Evolutionary conservation across 768 basidiomycete genomes (phyloP).

Genomic region (Kondoa malvinella): DNA sequence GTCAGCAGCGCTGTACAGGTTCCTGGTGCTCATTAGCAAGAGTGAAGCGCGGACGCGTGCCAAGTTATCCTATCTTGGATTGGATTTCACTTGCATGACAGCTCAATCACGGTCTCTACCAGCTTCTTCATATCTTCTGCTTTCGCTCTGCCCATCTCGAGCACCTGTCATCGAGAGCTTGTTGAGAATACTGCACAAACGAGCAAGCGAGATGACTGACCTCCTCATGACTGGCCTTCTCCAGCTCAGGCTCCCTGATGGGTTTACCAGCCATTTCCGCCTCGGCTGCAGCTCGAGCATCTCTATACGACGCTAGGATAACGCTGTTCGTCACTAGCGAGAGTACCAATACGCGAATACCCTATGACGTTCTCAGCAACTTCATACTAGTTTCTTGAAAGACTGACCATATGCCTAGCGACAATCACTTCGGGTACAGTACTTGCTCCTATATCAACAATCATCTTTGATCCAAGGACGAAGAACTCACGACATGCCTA

Average conservation of each 20-base stretch:
- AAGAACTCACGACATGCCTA: slow-evolving; percentile 46
- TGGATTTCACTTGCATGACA: slow-evolving; percentile 7
- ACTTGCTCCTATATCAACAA: slow-evolving; percentile 32
- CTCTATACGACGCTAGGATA: slow-evolving; percentile 51
- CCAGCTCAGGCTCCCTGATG: slow-evolving; percentile 13
- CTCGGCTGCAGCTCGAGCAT: slow-evolving; percentile 55
- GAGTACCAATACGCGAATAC: slow-evolving; percentile 56
- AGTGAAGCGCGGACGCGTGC: too few relatives aligned
- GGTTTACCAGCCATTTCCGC: slow-evolving; percentile 40
- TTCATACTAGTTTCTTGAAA: not conserved
- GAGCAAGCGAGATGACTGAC: too few relatives aligned
- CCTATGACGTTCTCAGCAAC: slow-evolving; percentile 34
- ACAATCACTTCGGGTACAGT: slow-evolving; percentile 77
- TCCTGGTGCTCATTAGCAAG: too few relatives aligned
- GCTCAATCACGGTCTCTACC: slow-evolving; percentile 12
- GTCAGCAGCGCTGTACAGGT: too few relatives aligned
- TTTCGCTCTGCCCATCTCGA: slow-evolving; percentile 1
- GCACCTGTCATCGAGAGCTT: not conserved
- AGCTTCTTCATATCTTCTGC: slow-evolving; percentile 14
- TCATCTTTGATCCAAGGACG: not conserved
- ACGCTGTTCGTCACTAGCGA: slow-evolving; percentile 77
- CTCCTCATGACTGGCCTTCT: slow-evolving; percentile 15
- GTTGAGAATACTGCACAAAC: not conserved
- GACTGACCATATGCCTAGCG: slow-evolving; percentile 33
- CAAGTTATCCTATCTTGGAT: too few relatives aligned